A percentile compares a stretch with the other conserved stretches of the same genome.
These are phyloP conservation scores for Chlorella sp. DNA, from an alignment of 139 green algal genomes.

Conservation along the genomic window DNA sequence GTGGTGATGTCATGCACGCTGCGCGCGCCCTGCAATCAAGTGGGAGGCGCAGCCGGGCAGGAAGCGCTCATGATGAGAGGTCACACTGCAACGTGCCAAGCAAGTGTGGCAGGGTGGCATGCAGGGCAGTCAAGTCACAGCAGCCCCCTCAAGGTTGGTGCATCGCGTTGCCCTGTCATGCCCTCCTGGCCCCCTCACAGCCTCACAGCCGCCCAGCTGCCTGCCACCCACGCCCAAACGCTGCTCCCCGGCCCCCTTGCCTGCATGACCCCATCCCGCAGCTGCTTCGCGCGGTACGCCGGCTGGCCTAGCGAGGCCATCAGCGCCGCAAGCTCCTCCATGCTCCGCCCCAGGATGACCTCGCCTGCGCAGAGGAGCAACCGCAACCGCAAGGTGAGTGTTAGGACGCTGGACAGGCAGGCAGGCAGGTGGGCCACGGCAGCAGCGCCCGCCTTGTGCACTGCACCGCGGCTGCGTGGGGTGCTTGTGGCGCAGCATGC, in stretches of 20 bases:
- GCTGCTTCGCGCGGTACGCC: constrained; percentile 74
- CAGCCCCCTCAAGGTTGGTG: no score
- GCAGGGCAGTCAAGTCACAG: no score
- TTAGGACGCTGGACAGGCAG: background rate
- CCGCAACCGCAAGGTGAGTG: background rate
- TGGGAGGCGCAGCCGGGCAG: background rate
- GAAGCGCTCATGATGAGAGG: background rate
- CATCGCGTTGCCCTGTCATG: no score
- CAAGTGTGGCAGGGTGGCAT: no score
- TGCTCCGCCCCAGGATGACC: constrained; percentile 62
- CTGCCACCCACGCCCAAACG: background rate
- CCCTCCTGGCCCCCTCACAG: no score
- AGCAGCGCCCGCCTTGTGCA: no score
- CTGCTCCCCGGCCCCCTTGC: no score
- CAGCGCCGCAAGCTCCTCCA: constrained; percentile 63
- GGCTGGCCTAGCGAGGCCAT: constrained; percentile 51
- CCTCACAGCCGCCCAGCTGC: background rate
- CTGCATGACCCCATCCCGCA: constrained; percentile 64
- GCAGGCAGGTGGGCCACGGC: no score
- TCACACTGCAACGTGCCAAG: no score
- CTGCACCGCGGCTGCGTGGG: no score
- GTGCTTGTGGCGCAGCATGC: no score
- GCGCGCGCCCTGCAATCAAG: constrained; percentile 53
- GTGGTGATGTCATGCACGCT: constrained; percentile 60
- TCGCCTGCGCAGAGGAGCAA: background rate